Base-by-base conservation (phyloP, 768 basidiomycete species). In the Cyclocybe cylindracea region DNA sequence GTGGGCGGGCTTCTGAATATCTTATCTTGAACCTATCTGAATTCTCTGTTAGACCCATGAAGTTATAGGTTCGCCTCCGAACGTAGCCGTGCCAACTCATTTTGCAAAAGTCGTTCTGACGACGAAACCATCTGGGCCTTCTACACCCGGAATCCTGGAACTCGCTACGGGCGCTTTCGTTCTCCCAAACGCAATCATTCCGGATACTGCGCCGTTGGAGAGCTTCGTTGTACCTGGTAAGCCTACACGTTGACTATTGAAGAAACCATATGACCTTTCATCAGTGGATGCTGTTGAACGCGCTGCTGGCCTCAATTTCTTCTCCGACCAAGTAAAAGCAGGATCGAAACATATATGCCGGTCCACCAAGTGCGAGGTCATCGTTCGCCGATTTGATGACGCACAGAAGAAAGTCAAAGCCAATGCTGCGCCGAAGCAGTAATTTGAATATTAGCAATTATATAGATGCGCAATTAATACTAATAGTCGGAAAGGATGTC, bases 51-150 rank as follows among this genome's bases (percentile, higher is more conserved):
- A 98, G 94, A 86, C 82, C 3, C 85, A 98, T 66, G 96, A 99
- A 78, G 89, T 99, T 39, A 98, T 99, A 58, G 97, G 97, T 0
- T 80, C 80, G 13, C 92, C 94, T 9, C 93, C 94, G 9, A 92
- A 89, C 62, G 76, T 98, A 52, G 78, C 91, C 44, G 97, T 99
- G 13, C 97, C 97, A 1, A 98, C 97, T 5, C 97, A 99, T 66
- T 98, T 98, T 66, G 95, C 96, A 32, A 98, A 98, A 69, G 95
- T 98, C 32, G 85, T 98, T 18, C 76, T 98, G 46, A 79, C 89
- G 2, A 79, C 91, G 0, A 82, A 81, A 56, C 88, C 91, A 0
- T 76, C 82, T 19, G 91, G 89, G 1, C 87, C 90, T 8, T 79
- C 80, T 34, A 86, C 79, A 1, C 91, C 85, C 5, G 74, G 89